Conservation (phyloP, 192 early-diverging fungal species). For the Funneliformis geosporum region DNA sequence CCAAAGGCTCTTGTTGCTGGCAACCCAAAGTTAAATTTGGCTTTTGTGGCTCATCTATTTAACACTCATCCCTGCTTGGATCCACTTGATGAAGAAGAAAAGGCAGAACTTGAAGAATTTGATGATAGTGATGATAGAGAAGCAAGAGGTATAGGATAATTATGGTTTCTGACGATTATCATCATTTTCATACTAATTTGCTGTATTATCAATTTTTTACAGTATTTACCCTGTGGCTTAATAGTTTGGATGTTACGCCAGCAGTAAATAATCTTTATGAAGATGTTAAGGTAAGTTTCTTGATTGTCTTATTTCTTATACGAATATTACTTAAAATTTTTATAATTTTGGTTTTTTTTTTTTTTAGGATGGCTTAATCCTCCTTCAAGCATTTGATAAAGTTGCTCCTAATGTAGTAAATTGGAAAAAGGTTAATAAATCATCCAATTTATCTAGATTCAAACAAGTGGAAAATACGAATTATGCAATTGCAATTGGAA, state of each 20-base stretch:
- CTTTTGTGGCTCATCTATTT: slow-evolving; percentile 98
- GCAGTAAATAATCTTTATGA: slow-evolving; percentile 99
- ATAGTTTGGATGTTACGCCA: slow-evolving; percentile 94
- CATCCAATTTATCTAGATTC: slow-evolving; percentile 79
- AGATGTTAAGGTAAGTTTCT: slow-evolving; percentile 64
- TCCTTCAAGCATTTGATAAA: slow-evolving; percentile 95
- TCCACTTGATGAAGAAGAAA: slow-evolving; percentile 88
- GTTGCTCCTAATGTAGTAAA: slow-evolving; percentile 87
- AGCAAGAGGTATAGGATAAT: slow-evolving; percentile 62
- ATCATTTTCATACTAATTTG: neutral
- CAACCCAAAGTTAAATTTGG: slow-evolving; percentile 97
- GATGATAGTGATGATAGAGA: slow-evolving; percentile 82
- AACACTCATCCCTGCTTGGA: slow-evolving; percentile 96
- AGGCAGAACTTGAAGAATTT: slow-evolving; percentile 87
- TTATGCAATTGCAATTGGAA: slow-evolving; percentile 86
- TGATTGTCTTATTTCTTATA: neutral
- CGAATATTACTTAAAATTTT: slow-evolving; percentile 21
- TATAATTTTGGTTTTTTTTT: neutral
- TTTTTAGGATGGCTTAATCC: slow-evolving; percentile 77
- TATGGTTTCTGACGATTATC: neutral
- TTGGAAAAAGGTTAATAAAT: slow-evolving; percentile 90
- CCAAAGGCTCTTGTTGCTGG: slow-evolving; percentile 93
- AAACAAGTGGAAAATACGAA: slow-evolving; percentile 99
- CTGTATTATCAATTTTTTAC: neutral
- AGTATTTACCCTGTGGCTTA: slow-evolving; percentile 98